These are phyloP conservation scores for Exophiala mesophila DNA, from an alignment of 2,329 filamentous ascomycete genomes.

Conservation along the genomic window DNA sequence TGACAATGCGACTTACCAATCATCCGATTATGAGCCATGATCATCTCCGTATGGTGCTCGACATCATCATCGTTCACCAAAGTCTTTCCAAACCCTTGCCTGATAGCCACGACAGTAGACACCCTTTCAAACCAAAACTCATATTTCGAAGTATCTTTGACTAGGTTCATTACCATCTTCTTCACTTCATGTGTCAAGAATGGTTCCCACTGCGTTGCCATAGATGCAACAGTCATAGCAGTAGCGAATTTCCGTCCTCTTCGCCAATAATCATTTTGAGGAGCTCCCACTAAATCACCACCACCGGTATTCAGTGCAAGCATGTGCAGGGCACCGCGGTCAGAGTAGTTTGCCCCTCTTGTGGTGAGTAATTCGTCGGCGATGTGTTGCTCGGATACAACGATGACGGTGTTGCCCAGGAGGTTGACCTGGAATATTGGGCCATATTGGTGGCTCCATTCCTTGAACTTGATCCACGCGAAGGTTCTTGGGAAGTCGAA, in stretches of 20 bases:
- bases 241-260: neutral
- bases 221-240: conserved; percentile 16
- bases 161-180: conserved; percentile 38
- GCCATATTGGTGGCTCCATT: conserved; percentile 34
- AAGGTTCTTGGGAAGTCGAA: conserved; percentile 32
- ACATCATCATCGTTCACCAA: conserved; percentile 36
- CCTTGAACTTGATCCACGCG: conserved; percentile 40
- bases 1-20: no score
- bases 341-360: neutral
- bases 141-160: conserved; percentile 29
- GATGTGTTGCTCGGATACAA: conserved; percentile 36
- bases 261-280: neutral
- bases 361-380: conserved; percentile 31
- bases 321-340: neutral
- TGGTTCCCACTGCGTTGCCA: conserved; percentile 42
- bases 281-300: neutral
- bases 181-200: conserved; percentile 47
- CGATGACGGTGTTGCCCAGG: conserved; percentile 35
- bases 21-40: conserved; percentile 33
- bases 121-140: conserved; percentile 39
- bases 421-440: conserved; percentile 43
- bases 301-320: neutral
- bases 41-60: conserved; percentile 35
- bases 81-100: conserved; percentile 37
- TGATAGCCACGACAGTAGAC: conserved; percentile 43